Conservation (phyloP, 208 protist species). For the Trichomonas vaginalis region DNA sequence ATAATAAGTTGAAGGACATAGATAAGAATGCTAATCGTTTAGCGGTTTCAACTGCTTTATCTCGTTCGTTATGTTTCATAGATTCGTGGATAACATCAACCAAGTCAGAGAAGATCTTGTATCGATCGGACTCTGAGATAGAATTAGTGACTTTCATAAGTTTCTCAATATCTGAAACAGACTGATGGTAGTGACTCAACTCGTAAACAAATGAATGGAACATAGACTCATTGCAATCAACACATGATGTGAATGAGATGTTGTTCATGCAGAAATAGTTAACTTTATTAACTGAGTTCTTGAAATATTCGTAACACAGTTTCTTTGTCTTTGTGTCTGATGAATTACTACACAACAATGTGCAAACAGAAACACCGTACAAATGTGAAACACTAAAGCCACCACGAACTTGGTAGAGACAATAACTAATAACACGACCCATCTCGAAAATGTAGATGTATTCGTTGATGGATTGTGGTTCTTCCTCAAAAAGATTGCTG, state of each 20-base stretch:
- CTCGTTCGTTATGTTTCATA: not conserved
- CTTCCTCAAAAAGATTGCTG: not conserved
- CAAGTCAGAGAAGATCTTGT: not conserved
- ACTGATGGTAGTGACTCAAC: not conserved
- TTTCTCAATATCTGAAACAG: not conserved
- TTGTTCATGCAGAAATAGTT: not conserved
- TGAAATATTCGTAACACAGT: not conserved
- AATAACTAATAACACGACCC: not conserved
- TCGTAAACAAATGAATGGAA: not conserved
- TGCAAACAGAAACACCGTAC: not conserved
- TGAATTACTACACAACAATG: not conserved
- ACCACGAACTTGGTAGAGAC: not conserved
- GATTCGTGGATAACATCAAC: not conserved
- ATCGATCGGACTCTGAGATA: not conserved
- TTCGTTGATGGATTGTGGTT: not conserved
- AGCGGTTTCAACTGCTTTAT: not conserved
- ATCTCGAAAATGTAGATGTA: not conserved
- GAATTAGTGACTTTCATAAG: not conserved
- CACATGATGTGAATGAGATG: not conserved
- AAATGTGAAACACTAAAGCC: not conserved
- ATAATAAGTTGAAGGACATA: not conserved
- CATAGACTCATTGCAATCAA: not conserved
- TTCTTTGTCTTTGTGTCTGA: not conserved
- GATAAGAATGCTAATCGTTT: not conserved
- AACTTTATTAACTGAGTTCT: not conserved